Evolutionary conservation across 1,284 basidiomycete species (phyloP).

Genomic region (Golubevia pallescens): DNA sequence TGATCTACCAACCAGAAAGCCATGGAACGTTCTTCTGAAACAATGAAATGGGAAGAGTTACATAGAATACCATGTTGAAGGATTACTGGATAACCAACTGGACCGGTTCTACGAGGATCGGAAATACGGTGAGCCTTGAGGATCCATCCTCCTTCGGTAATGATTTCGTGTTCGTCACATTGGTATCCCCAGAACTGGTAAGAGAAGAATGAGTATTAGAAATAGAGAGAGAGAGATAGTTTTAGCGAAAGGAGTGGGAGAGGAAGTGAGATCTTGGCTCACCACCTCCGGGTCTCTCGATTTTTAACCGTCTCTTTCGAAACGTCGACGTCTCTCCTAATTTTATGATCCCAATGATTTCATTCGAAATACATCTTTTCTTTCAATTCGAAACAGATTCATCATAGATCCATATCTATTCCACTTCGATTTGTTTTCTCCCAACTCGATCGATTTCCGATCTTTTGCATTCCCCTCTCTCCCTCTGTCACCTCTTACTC

Average conservation of each 20-base stretch:
- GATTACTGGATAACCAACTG: conserved; percentile 56
- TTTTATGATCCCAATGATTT: too few species aligned
- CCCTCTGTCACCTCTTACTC: neutral
- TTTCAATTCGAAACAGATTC: too few species aligned
- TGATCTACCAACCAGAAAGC: conserved; percentile 64
- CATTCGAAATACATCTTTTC: too few species aligned
- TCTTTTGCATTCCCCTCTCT: too few species aligned
- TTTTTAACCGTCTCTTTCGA: too few species aligned
- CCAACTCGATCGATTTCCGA: too few species aligned
- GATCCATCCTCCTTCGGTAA: conserved; percentile 60
- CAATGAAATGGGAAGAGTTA: conserved; percentile 55
- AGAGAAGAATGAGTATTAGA: neutral
- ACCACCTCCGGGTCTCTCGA: too few species aligned
- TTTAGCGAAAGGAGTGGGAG: too few species aligned
- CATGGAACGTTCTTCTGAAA: conserved; percentile 58
- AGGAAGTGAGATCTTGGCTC: too few species aligned
- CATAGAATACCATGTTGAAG: conserved; percentile 63
- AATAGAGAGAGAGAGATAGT: neutral
- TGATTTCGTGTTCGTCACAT: conserved; percentile 61
- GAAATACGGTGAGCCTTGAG: conserved; percentile 61
- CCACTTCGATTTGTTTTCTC: too few species aligned
- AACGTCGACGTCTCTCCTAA: too few species aligned
- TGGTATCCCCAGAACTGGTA: conserved; percentile 62
- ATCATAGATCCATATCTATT: too few species aligned
- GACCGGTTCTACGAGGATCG: conserved; percentile 50